Evolutionary conservation across 2,329 filamentous ascomycete genomes (phyloP).

Genomic region (Aspergillus sp.): DNA sequence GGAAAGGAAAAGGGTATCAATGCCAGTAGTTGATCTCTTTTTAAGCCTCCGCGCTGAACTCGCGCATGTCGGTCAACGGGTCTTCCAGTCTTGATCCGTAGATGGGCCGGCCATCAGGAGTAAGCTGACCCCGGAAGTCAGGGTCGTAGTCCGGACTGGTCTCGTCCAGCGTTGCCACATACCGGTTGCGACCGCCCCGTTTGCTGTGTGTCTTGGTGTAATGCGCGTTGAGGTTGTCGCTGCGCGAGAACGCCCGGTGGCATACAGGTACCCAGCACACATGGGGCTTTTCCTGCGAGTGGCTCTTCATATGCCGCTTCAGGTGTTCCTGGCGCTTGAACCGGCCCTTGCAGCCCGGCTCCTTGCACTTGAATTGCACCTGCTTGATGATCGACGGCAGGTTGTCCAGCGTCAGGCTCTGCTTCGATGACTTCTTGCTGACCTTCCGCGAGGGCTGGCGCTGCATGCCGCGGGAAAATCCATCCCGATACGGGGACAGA

Average conservation of each 20-base stretch:
- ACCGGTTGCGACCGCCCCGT: conserved; percentile 38
- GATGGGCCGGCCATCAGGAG: conserved; percentile 36
- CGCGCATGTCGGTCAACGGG: conserved; percentile 23
- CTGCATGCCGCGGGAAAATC: conserved; percentile 18
- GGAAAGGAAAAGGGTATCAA: conserved; percentile 15
- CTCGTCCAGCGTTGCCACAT: conserved; percentile 39
- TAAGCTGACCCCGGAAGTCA: conserved; percentile 37
- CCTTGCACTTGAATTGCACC: conserved; percentile 36
- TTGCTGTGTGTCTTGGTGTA: conserved; percentile 41
- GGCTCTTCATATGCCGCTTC: conserved; percentile 42
- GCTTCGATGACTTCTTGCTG: conserved; percentile 22
- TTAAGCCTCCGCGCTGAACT: conserved; percentile 13
- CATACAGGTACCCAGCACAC: conserved; percentile 39
- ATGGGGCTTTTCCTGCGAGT: conserved; percentile 38
- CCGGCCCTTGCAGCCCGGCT: conserved; percentile 36
- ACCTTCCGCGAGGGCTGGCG: conserved; percentile 27
- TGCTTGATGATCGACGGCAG: conserved; percentile 33
- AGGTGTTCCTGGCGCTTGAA: conserved; percentile 45
- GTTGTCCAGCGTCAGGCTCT: conserved; percentile 29
- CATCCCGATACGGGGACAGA: conserved; percentile 27
- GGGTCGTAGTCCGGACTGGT: conserved; percentile 36
- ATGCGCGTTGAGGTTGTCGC: conserved; percentile 40
- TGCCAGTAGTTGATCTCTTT: conserved; percentile 12
- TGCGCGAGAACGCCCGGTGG: conserved; percentile 35
- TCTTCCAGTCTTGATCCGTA: conserved; percentile 30